Conservation (phyloP, 73 alveolate species). For the Uronychia binucleata region DNA sequence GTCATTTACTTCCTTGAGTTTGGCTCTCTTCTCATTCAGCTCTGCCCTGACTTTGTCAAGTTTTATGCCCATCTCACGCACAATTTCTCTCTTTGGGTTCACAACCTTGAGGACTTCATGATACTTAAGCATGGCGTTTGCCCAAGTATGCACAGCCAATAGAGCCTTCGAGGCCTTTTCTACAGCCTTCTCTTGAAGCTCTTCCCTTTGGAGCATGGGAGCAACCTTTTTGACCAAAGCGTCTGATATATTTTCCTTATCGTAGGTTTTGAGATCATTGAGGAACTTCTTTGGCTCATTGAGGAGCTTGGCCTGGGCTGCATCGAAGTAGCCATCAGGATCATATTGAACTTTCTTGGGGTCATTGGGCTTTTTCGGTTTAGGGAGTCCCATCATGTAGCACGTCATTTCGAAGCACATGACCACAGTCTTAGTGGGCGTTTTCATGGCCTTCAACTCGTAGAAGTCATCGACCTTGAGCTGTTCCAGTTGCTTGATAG, state of each 20-base stretch:
- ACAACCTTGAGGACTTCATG: conserved; percentile 73
- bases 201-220: conserved; percentile 66
- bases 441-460: conserved; percentile 58
- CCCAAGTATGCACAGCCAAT: conserved; percentile 90
- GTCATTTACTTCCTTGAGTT: conserved; percentile 74
- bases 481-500: conserved; percentile 61
- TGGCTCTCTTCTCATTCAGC: conserved; percentile 68
- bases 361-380: conserved; percentile 58
- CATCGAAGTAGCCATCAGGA: conserved; percentile 87
- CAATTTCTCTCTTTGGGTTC: conserved; percentile 68
- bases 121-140: conserved; percentile 84
- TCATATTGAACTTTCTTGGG: conserved; percentile 63
- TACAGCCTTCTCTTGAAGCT: conserved; percentile 77
- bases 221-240: conserved; percentile 57
- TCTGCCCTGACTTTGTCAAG: conserved; percentile 64
- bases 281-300: conserved; percentile 80
- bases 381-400: conserved; percentile 9
- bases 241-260: conserved; percentile 76
- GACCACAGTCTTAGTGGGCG: conserved; percentile 52
- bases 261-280: conserved; percentile 61
- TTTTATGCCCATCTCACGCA: conserved; percentile 65
- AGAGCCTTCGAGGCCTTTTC: conserved; percentile 88
- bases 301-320: conserved; percentile 68
- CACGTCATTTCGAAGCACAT: conserved; percentile 56
- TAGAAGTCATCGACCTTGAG: conserved; percentile 66